Base-by-base conservation (phyloP, 1,139 yeast genomes). In the Blastobotrys elegans region DNA sequence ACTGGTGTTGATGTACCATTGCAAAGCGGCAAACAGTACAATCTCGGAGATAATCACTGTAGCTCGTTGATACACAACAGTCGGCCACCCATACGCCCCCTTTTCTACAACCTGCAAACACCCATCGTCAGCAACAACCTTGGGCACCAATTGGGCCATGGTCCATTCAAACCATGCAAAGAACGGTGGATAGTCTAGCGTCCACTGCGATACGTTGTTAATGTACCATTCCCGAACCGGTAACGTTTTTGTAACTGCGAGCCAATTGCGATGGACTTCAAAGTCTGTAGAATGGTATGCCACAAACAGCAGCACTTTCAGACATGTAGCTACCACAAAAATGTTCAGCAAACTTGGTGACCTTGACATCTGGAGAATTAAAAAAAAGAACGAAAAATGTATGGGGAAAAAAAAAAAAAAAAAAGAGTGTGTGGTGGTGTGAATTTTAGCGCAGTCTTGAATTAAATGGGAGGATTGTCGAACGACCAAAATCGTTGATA, bases 261-360 rank as follows among this genome's bases (percentile, higher is more conserved):
- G 74, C 98, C 98, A 92, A 63, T 92, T 92, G 51, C 98, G 73
- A 65, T 92, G 98, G 14, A 94, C 98, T 62, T 92, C 98, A 60
- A 94, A 92, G 63, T 94, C 98, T 0, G 98, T 92, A 2, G 95
- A 85, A 58, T 82, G 86, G 63, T 71, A 71, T 1, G 73, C 70
- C 6, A 68, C 66, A 47, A 65, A 65, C 31, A 71, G 67, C 34
- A 83, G 68, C 14, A 80, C 65, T 55, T 83, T 83, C 39, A 82
- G 65, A 41, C 78, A 66, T 7, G 80, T 69, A 0, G 80, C 72
- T 4, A 82, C 82, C n/a, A 80, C 75, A 75, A 82, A 79, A 22
- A 79, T 77, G 58, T 80, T 78, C 76, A 79, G 75, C n/a, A 80
- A 66, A 1, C 30, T 42, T 18, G 46, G 46, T 27, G 40, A 37